Base-by-base conservation (phyloP, 495 filamentous ascomycete genomes). In the Geopyxis carbonaria region DNA sequence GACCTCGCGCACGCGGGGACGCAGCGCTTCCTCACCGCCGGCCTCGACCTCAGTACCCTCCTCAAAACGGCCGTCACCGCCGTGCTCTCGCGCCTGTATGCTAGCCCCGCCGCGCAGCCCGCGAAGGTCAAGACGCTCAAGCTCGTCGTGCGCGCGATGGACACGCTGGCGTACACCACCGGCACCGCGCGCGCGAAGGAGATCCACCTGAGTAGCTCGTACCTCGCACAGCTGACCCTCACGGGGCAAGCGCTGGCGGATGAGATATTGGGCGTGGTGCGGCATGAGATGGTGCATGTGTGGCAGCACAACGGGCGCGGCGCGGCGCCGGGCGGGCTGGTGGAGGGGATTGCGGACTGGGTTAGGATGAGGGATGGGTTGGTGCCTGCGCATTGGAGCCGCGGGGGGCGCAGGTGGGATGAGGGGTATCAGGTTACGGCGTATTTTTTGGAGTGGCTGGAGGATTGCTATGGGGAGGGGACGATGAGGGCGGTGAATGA, bases 221-320 rank as follows among this genome's bases (percentile, higher is more conserved):
- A 93, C 61, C 75, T 95, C 50, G 46, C 54, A 23, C 55, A 59
- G 40, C 55, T 62, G 40, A 59, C 64, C 2, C 1, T 50, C 0
- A 37, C 58, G 1, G 63, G 63, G 9, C 57, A 57, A 10, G 32
- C 57, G n/a, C 6, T 57, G 7, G 45, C 55, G 7, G 49, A 68
- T 22, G 89, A 97, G 61, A 73, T 95, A 41, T 59, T 66, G 8
- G 89, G 89, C 27, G 83, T 97, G 2, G 50, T 97, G 6, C 72
- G 74, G 0, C 89, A 97, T 57, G 89, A 97, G 60, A 76, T 94
- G 45, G 89, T 95, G 8, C 89, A 97, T 56, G 94, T 86, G 62
- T 92, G 79, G 61, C 89, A 97, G 56, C 82, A 80, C 59, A 73
- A 79, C 38, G 78, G 66, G 1, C 62, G 59, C 2, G 70, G 68